These are phyloP conservation scores for Pinus albicaulis DNA, from an alignment of 75 land plant species.

Conservation along the genomic window DNA sequence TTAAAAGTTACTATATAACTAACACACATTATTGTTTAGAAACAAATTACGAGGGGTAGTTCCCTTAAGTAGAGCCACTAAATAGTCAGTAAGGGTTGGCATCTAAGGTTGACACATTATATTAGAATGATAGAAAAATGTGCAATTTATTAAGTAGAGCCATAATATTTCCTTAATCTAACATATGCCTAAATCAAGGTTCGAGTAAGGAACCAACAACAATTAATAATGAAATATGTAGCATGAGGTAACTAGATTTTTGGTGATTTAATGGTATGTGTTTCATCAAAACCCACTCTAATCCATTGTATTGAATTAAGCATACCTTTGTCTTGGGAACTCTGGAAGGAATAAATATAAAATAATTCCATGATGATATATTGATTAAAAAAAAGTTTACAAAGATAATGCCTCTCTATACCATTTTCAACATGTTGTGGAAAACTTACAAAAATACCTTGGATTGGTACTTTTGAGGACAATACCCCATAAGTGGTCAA, in stretches of 20 bases:
- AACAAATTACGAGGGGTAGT: too few relatives aligned
- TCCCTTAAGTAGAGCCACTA: too few relatives aligned
- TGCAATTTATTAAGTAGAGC: too few relatives aligned
- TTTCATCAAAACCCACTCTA: constrained; percentile 85
- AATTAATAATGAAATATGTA: constrained; percentile 57
- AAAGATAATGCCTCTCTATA: not conserved
- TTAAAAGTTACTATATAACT: too few relatives aligned
- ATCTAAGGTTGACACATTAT: too few relatives aligned
- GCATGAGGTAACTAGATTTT: constrained; percentile 54
- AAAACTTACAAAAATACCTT: not conserved
- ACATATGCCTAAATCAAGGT: constrained; percentile 75
- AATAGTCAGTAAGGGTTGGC: too few relatives aligned
- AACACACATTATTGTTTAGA: too few relatives aligned
- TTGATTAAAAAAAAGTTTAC: too few relatives aligned
- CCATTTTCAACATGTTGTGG: not conserved
- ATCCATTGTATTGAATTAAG: constrained; percentile 67
- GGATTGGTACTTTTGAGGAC: constrained; percentile 39
- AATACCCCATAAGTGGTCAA: constrained; percentile 87
- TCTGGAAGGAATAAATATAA: constrained; percentile 11
- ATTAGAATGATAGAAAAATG: too few relatives aligned
- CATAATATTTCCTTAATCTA: too few relatives aligned
- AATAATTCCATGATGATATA: too few relatives aligned
- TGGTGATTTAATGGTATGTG: constrained; percentile 75
- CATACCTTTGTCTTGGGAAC: constrained; percentile 37
- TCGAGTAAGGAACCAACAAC: constrained; percentile 88